A percentile compares a stretch with the other conserved stretches of the same genome.
Evolutionary conservation across 202 grass and related monocot species (phyloP).

Genomic region (Carex sylvatica): DNA sequence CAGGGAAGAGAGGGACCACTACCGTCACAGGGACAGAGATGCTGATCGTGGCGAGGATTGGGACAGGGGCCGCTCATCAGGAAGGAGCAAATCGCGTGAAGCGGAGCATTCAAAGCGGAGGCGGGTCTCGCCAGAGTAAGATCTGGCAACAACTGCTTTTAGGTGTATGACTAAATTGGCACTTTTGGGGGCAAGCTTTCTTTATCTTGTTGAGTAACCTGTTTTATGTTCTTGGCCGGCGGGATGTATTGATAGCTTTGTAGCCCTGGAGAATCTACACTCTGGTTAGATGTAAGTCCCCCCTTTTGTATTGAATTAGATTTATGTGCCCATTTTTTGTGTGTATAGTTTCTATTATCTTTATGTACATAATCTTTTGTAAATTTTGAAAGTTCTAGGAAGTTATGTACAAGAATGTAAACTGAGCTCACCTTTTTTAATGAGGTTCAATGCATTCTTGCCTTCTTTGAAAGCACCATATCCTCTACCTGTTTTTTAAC

Average conservation of each 20-base stretch:
- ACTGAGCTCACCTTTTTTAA: constrained; percentile 21
- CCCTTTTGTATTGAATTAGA: constrained; percentile 21
- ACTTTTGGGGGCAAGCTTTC: constrained; percentile 33
- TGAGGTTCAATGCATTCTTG: constrained; percentile 30
- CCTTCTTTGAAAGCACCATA: neutral
- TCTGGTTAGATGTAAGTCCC: constrained; percentile 62
- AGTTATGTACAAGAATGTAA: constrained; percentile 33
- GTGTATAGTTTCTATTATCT: neutral
- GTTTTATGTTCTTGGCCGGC: constrained; percentile 36
- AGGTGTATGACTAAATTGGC: constrained; percentile 21
- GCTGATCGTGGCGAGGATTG: constrained; percentile 46
- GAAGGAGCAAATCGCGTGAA: constrained; percentile 63
- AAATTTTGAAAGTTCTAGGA: constrained; percentile 6
- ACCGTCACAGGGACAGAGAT: constrained; percentile 47
- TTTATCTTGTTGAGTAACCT: constrained; percentile 34
- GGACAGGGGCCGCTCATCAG: constrained; percentile 61
- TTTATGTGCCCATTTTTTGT: constrained; percentile 25
- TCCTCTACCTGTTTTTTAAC: neutral
- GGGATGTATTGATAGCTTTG: constrained; percentile 40
- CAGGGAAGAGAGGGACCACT: constrained; percentile 53
- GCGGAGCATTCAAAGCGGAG: constrained; percentile 57
- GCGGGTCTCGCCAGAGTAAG: constrained; percentile 49
- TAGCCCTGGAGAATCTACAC: constrained; percentile 46
- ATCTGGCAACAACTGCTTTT: constrained; percentile 21
- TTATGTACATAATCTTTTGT: constrained; percentile 12